A percentile compares a stretch with the other conserved stretches of the same genome.
Conservation (phyloP, 192 early-diverging fungal genomes). For the Rhizoclosmatium sp. region DNA sequence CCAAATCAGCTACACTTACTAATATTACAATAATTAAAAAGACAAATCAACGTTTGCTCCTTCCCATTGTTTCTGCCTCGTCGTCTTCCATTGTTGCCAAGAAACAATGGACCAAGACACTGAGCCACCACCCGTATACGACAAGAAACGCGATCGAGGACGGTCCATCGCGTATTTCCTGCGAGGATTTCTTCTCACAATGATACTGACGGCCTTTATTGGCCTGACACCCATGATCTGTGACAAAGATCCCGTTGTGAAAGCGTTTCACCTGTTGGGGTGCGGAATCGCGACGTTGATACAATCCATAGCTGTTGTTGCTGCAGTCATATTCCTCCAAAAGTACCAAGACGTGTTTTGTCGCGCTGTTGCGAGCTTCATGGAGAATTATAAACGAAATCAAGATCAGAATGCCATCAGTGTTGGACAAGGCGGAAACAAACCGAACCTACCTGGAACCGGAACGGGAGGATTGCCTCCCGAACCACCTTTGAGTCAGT, state of each 20-base stretch:
- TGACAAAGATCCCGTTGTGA: background rate
- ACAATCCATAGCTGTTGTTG: background rate
- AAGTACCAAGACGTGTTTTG: background rate
- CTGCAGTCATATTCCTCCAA: background rate
- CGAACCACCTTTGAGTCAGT: background rate
- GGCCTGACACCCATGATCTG: background rate
- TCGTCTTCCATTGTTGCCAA: too few species aligned
- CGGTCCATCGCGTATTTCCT: too few species aligned
- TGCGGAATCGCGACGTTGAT: background rate
- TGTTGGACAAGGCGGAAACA: background rate
- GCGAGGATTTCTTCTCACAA: background rate
- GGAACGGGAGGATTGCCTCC: background rate
- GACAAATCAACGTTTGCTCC: too few species aligned
- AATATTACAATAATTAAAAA: too few species aligned
- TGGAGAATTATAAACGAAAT: background rate
- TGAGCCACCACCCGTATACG: too few species aligned
- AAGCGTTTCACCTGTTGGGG: background rate
- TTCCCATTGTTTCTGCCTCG: too few species aligned
- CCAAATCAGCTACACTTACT: too few species aligned
- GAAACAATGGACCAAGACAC: too few species aligned
- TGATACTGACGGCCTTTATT: background rate
- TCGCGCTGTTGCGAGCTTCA: background rate
- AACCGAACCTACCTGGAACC: background rate
- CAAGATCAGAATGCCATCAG: too few species aligned
- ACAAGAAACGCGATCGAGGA: too few species aligned